Evolutionary conservation across 805 yeast species (phyloP), one percentile per base, ranked within the genome.

Genomic region (Dipodascus albidus): DNA sequence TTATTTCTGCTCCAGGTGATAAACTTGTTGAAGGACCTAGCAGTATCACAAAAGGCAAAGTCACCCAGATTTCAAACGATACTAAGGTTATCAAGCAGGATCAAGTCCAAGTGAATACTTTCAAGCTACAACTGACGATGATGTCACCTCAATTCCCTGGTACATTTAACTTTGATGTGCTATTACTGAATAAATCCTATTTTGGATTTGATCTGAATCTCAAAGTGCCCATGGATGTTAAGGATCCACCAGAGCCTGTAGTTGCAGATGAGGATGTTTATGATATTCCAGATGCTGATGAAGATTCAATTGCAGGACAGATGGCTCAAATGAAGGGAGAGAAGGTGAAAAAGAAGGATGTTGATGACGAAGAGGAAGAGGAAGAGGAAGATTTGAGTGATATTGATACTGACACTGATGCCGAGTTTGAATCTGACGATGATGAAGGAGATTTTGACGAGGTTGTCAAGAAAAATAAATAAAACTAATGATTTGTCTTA

Each of bases 91-190:
- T 23, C 14, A 21, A 9, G n/a, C 49, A 47, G 19, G 59, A 55
- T 44, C 44, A 38, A n/a, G 76, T 76, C 55, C 70, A 68, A 2
- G 72, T 89, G 53, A 83, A 88, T 49, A 83, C 91, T 1, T 83
- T 87, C 63, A 88, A 86, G 64, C 74, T 90, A 54, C 87, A 83
- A 60, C 66, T 90, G 50, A 68, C 83, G 4, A 75, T 81, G 50
- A 89, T 95, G 48, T 81, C 95, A 15, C 97, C 98, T n/a, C 76
- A 76, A 19, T 75, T 75, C 53, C 70, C 71, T 17, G 96, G 95
- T 47, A 72, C 70, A 47, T 79, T 70, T 63, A 82, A 79, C 58
- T 87, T 87, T 74, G 78, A 89, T 69, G 72, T 90, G 17, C 70
- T 82, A 22, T 67, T 91, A 63, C 80, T 81, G 63, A 83, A 85